These are phyloP conservation scores for Nannochloris sp. DNA, from an alignment of 139 green algal genomes.

Conservation along the genomic window DNA sequence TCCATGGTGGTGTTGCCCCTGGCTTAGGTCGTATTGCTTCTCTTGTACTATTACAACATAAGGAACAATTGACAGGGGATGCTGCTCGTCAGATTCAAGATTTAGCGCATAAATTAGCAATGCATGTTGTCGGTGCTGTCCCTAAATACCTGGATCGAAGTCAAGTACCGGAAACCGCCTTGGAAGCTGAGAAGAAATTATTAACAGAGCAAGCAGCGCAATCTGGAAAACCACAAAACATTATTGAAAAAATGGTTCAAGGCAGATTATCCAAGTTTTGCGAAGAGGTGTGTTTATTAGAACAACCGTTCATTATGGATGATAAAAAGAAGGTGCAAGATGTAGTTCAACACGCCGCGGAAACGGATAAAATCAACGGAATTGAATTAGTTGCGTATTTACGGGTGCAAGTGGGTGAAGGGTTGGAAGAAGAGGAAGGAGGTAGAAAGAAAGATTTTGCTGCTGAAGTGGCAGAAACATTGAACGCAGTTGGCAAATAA, in stretches of 20 bases:
- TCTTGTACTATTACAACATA: constrained; percentile 28
- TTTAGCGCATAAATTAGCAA: constrained; percentile 46
- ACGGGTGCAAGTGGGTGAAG: constrained; percentile 56
- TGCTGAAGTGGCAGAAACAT: constrained; percentile 50
- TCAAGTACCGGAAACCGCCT: constrained; percentile 31
- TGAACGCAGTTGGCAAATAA: background rate
- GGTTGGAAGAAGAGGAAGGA: constrained; percentile 42
- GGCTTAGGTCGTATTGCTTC: constrained; percentile 50
- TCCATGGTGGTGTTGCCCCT: constrained; percentile 43
- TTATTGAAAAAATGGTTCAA: constrained; percentile 78
- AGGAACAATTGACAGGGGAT: background rate
- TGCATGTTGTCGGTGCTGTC: constrained; percentile 64
- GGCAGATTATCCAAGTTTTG: constrained; percentile 71
- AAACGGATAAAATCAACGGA: background rate
- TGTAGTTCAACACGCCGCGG: background rate
- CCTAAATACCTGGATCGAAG: constrained; percentile 46
- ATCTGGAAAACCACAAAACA: constrained; percentile 59
- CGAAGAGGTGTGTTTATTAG: constrained; percentile 59
- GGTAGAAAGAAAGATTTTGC: constrained; percentile 50
- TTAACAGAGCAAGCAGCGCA: constrained; percentile 35
- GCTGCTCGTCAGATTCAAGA: constrained; percentile 1
- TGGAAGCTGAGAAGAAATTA: constrained; percentile 43
- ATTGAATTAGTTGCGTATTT: constrained; percentile 18
- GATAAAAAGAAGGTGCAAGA: constrained; percentile 36
- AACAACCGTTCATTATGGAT: constrained; percentile 78